These are phyloP conservation scores for Tieghemostelium lacteum DNA, from an alignment of 78 protist genomes.

Conservation along the genomic window DNA sequence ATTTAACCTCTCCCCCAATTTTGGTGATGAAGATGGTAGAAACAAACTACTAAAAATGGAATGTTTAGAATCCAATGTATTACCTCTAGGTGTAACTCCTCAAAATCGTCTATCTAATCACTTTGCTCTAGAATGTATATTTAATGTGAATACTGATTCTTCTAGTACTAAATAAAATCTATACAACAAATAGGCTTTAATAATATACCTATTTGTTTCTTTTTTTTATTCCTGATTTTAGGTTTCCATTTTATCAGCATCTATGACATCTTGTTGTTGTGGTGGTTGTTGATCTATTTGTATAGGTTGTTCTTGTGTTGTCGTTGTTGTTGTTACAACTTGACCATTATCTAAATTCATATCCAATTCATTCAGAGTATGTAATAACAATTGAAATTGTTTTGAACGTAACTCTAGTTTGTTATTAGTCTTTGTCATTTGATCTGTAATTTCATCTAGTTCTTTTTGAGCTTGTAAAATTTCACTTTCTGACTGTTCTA, in stretches of 20 bases:
- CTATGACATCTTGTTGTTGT: too few species aligned
- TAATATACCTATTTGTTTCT: too few species aligned
- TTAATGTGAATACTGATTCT: background rate
- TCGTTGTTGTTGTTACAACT: background rate
- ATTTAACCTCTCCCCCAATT: slow-evolving; percentile 49
- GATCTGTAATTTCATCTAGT: slow-evolving; percentile 19
- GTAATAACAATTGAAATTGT: slow-evolving; percentile 64
- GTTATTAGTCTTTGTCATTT: slow-evolving; percentile 18
- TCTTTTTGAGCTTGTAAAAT: slow-evolving; percentile 60
- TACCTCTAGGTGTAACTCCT: slow-evolving; percentile 75
- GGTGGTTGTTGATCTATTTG: too few species aligned
- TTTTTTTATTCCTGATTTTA: too few species aligned
- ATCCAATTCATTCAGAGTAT: slow-evolving; percentile 61
- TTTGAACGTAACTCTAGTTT: slow-evolving; percentile 67
- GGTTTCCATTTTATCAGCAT: too few species aligned
- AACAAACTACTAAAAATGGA: slow-evolving; percentile 35
- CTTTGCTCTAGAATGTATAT: slow-evolving; percentile 66
- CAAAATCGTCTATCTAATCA: slow-evolving; percentile 71
- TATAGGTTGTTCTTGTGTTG: too few species aligned
- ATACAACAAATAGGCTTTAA: too few species aligned
- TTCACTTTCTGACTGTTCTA: slow-evolving; percentile 55
- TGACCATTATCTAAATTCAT: slow-evolving; percentile 40
- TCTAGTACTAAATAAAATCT: too few species aligned
- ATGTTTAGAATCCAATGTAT: slow-evolving; percentile 25
- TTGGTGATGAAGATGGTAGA: slow-evolving; percentile 73